These are phyloP conservation scores for Harringtonia lauricola DNA, from an alignment of 2,329 filamentous ascomycete species.

Conservation along the genomic window DNA sequence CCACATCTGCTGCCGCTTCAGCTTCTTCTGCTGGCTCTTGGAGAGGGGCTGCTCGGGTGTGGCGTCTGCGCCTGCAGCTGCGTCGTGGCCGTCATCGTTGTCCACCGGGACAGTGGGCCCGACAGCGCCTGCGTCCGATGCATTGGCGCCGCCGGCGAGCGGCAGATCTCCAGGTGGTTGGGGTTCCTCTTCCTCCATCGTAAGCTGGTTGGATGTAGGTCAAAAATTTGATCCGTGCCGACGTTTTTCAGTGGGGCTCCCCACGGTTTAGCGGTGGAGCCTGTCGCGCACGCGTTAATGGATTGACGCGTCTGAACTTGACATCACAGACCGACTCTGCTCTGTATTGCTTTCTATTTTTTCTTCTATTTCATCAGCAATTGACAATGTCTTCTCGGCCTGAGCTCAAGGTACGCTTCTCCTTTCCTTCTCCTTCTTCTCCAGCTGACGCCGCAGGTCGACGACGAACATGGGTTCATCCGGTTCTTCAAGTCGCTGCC, in stretches of 20 bases:
- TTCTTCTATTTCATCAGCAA: not conserved
- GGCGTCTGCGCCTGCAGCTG: not conserved
- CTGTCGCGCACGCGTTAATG: not conserved
- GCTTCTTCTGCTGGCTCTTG: conserved; percentile 78
- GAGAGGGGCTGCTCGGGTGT: conserved; percentile 38
- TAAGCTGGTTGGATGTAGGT: not conserved
- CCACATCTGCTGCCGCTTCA: conserved; percentile 62
- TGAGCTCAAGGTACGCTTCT: conserved; percentile 50
- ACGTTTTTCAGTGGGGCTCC: not conserved
- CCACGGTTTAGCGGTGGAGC: not conserved
- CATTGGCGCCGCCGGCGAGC: not conserved
- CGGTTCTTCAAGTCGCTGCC: conserved; percentile 88
- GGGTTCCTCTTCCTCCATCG: conserved; percentile 2
- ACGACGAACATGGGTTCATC: conserved; percentile 96
- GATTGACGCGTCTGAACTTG: not conserved
- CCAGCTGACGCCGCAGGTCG: conserved; percentile 49
- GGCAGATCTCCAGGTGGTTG: not conserved
- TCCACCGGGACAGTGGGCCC: not conserved
- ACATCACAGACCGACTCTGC: too few relatives aligned
- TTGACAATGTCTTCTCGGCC: conserved; percentile 57
- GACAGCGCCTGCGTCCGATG: too few relatives aligned
- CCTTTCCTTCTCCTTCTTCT: not conserved
- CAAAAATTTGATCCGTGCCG: not conserved
- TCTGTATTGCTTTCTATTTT: not conserved
- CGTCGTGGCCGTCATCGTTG: not conserved